Percentiles rank a stretch among this genome's conserved stretches.
These are phyloP conservation scores for Trametes gibbosa DNA, from an alignment of 768 basidiomycete species.

Conservation along the genomic window DNA sequence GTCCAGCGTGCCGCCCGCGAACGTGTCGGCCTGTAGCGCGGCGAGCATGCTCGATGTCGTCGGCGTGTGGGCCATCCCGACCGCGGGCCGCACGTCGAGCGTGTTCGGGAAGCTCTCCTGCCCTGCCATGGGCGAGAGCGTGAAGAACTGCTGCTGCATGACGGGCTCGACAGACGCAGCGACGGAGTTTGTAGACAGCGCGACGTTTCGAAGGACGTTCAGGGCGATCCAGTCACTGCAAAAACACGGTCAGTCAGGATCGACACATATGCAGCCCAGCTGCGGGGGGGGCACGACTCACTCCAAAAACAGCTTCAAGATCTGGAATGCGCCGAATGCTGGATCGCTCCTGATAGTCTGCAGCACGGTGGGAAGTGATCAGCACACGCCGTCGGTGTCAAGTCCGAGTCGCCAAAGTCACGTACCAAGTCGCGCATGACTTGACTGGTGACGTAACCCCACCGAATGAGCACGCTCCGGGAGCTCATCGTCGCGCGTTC, in stretches of 20 bases:
- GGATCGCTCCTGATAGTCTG: slow-evolving; percentile 92
- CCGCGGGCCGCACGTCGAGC: slow-evolving; percentile 60
- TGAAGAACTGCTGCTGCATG: slow-evolving; percentile 87
- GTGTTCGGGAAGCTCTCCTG: slow-evolving; percentile 69
- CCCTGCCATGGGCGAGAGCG: slow-evolving; percentile 85
- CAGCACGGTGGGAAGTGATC: not conserved
- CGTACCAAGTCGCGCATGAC: slow-evolving; percentile 88
- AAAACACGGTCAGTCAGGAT: slow-evolving; percentile 10
- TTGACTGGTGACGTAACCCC: slow-evolving; percentile 92
- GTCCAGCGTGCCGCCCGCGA: slow-evolving; percentile 65
- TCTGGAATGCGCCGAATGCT: slow-evolving; percentile 90
- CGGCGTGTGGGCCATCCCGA: slow-evolving; percentile 75
- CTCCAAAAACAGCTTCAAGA: slow-evolving; percentile 89
- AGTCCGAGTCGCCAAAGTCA: not conserved
- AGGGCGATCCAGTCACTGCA: slow-evolving; percentile 87
- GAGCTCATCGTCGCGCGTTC: slow-evolving; percentile 83
- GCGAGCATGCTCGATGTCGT: slow-evolving; percentile 91
- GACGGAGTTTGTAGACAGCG: slow-evolving; percentile 86
- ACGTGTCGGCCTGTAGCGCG: slow-evolving; percentile 75
- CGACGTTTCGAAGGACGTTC: slow-evolving; percentile 83
- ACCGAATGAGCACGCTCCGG: slow-evolving; percentile 82
- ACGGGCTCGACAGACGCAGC: slow-evolving; percentile 90
- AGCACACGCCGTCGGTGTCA: not conserved
- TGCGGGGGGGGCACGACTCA: slow-evolving; percentile 42
- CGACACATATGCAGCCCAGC: slow-evolving; percentile 2